Evolutionary conservation across 352 stramenopile species (phyloP), one percentile per base, ranked within the genome.

Genomic region (Pythium diclinum): DNA sequence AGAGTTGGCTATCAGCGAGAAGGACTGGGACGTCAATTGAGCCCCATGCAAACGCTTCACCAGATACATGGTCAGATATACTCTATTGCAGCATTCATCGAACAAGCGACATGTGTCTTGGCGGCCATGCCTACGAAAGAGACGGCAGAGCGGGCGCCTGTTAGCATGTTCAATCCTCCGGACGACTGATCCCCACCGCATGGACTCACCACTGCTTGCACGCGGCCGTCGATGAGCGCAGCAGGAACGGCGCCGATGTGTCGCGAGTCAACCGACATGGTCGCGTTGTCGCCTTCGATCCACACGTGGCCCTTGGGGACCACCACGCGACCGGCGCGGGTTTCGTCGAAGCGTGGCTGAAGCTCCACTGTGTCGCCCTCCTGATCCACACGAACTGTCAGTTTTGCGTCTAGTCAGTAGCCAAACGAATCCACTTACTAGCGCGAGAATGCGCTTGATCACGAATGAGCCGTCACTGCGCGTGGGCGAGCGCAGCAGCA

Each of bases 231-330:
- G 16, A 98, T 70, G 6, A 98, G 72, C 21, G 91, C 86, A 0
- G 76, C 73, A 9, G 96, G 96, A 7, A 99, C 77, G 10, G 97
- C 78, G 3, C 97, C 97, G 59, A 97, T 98, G 69, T 97, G 82
- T 7, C 96, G 82, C 60, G 93, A 98, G 81, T 99, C 97, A 1
- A 88, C 88, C 8, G 92, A 98, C 69, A 96, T 94, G 44, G 81
- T 85, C 7, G 90, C 65, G 75, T 99, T 99, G 76, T 99, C 97
- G 40, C 97, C 97, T 81, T 99, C 94, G 6, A 99, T 72, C 97
- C 97, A 99, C 33, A 98, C 73, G 67, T 98, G 93, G 55, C 96
- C 94, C 61, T 97, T 89, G 6, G 96, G 96, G 19, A 99, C 77
- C 6, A 70, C 78, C 44, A 92, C 78, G 46, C 76, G 88, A 25